Base-by-base conservation (phyloP, 2,329 filamentous ascomycete species). In the Penicillium aurantiogriseum region DNA sequence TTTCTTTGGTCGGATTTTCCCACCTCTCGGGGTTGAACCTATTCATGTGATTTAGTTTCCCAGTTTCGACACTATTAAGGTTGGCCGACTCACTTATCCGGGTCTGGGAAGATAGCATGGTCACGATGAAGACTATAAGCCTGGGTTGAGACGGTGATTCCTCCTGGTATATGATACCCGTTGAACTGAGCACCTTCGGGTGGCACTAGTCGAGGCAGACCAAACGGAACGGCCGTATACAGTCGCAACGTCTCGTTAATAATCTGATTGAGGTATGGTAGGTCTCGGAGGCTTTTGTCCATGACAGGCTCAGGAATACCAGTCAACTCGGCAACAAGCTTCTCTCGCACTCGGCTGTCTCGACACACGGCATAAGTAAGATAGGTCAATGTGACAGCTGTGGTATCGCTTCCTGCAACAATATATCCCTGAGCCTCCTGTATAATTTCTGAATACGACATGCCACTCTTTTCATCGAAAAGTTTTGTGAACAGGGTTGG, bases 111-210 rank as follows among this genome's bases (percentile, higher is more conserved):
- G 0, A 81, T 76, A 0, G 64, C 48, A 13, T 76, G 73, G 58
- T 85, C 79, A 4, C 82, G 79, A 64, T 88, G 85, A 13, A 87
- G 70, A 17, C 79, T 80, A 58, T 83, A 81, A n/a, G 79, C 78
- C 55, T 81, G 76, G 0, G 83, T 81, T 0, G 80, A 77, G 10
- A 87, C 75, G 1, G 80, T 76, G 0, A 80, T 76, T 0, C 81
- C 82, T 0, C 77, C 80, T 0, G 84, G 84, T 0, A 88, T 69
- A 2, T 71, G 69, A 5, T 67, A 70, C 0, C 75, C 79, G 0
- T 59, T 69, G 1, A 83, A 59, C 0, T 66, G 65, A 47, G 79
- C 81, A 0, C 71, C 73, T 43, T 68, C 70, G 0, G 68, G 60
- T 2, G 78, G 78, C 1, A 77, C 79, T 7, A 71, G 63, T 2